A percentile compares a stretch with the other conserved stretches of the same genome.
Evolutionary conservation across 148 eudicot species (phyloP).

Genomic region (Camellia japonica): DNA sequence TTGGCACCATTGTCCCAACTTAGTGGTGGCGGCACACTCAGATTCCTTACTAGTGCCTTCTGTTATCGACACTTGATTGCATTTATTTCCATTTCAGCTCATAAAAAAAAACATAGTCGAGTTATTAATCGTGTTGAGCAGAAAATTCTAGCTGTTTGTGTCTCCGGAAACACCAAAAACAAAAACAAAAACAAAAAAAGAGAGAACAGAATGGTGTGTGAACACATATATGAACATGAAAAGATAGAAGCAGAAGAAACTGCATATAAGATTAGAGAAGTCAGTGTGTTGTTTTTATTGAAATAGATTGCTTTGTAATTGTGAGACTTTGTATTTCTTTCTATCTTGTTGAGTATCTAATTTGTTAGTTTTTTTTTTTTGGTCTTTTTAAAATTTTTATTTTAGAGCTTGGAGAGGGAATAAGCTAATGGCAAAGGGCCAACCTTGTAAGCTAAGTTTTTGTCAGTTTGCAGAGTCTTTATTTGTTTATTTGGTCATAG

Average conservation of each 20-base stretch:
- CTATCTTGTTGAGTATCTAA: background rate
- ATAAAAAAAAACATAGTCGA: conserved; percentile 8
- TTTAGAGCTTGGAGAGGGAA: conserved; percentile 7
- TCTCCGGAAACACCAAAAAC: background rate
- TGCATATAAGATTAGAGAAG: background rate
- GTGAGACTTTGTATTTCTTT: conserved; percentile 12
- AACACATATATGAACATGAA: no score
- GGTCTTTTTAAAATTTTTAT: no score
- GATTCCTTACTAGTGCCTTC: conserved; percentile 4
- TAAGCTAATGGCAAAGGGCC: conserved; percentile 16
- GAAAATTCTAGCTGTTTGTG: background rate
- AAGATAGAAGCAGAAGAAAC: background rate
- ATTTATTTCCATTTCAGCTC: conserved; percentile 4
- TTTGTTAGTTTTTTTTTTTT: conserved; percentile 2
- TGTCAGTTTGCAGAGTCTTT: conserved; percentile 1
- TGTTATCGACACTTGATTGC: conserved; percentile 14
- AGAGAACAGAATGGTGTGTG: no score
- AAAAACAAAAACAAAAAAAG: background rate
- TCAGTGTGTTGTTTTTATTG: conserved; percentile 9
- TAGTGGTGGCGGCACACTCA: conserved; percentile 1
- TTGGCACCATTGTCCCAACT: conserved; percentile 81
- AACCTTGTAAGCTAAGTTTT: conserved; percentile 18
- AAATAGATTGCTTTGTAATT: conserved; percentile 11
- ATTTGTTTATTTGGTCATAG: conserved; percentile 1
- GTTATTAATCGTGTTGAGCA: conserved; percentile 8